Evolutionary conservation across 805 yeast genomes (phyloP).

Genomic region (Hanseniaspora pseudoguilliermondii): DNA sequence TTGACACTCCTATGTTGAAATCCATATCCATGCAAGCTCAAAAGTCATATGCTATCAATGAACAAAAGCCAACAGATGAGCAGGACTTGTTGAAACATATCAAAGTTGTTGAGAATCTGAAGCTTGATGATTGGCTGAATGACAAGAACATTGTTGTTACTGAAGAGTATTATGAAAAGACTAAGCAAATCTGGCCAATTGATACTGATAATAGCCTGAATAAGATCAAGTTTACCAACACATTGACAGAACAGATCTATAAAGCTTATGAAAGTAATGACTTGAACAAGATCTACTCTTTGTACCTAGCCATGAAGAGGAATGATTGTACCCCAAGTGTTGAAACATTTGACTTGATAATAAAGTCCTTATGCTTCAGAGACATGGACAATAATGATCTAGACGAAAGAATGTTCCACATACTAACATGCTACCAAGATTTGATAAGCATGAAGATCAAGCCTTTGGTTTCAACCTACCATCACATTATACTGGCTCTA

Average conservation of each 20-base stretch:
- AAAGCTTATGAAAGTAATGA: slow-evolving; percentile 20
- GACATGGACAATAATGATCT: slow-evolving; percentile 38
- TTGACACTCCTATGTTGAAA: not conserved
- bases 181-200: slow-evolving; percentile 22
- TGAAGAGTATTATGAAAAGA: slow-evolving; percentile 11
- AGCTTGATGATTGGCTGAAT: slow-evolving; percentile 9
- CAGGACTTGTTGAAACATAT: not conserved
- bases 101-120: slow-evolving; percentile 17
- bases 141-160: slow-evolving; percentile 6
- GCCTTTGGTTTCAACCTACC: slow-evolving; percentile 46
- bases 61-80: not conserved
- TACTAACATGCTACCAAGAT: slow-evolving; percentile 58
- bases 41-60: slow-evolving; percentile 1
- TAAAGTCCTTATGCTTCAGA: slow-evolving; percentile 43
- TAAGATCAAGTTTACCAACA: slow-evolving; percentile 23
- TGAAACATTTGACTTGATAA: slow-evolving; percentile 40
- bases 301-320: slow-evolving; percentile 32
- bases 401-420: slow-evolving; percentile 48
- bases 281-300: slow-evolving; percentile 28
- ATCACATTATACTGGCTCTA: slow-evolving; percentile 38
- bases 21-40: slow-evolving; percentile 11
- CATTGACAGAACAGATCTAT: slow-evolving; percentile 25
- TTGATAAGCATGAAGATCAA: slow-evolving; percentile 40
- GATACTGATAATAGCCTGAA: slow-evolving; percentile 25
- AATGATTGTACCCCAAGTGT: slow-evolving; percentile 38